Evolutionary conservation across 1,284 basidiomycete genomes (phyloP), one percentile per base, ranked within the genome.

Genomic region (Microbotryum violaceum): DNA sequence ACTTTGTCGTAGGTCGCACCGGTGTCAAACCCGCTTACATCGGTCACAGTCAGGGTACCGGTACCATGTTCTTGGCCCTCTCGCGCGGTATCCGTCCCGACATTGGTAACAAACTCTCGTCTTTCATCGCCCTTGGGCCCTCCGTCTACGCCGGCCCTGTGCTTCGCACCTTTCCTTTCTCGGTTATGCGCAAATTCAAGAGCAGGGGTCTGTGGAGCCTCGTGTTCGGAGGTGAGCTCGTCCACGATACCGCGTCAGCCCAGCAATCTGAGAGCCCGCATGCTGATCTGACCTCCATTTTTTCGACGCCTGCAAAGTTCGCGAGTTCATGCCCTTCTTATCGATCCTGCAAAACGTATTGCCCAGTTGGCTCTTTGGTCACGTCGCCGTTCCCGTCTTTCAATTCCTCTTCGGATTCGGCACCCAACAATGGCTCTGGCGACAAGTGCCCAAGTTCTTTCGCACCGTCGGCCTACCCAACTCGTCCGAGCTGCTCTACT

Each of bases 271-370:
- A 37, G 37, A 42, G 37, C 37, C 37, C 16, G 37, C 31, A 31
- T 42, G 12, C 37, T 42, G 37, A 42, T 42, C 12, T 42, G 37
- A 42, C 16, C 37, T 3, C 37, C 37, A 42, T 42, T 12, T 52
- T 18, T 46, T 29, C 14, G 12, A 25, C 27, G 49, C 7, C 31
- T 20, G 8, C 21, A 59, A 69, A 79, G 80, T 82, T 5, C 71
- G 82, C 58, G 82, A 83, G 69, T 83, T 82, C 66, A 82, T 82
- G 57, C 82, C 82, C 1, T 71, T 82, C 55, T 83, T 83, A 79
- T 74, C 78, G 50, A 76, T 75, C 73, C 77, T 80, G 7, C 82
- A 82, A 70, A 78, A 80, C 63, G 78, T 77, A 67, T 77, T 78
- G n/a, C 82, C 81, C 0, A 75, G 79, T 1, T 75, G 72, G 64